These are phyloP conservation scores for Cladophialophora immunda DNA, from an alignment of 2,329 filamentous ascomycete genomes.

Conservation along the genomic window DNA sequence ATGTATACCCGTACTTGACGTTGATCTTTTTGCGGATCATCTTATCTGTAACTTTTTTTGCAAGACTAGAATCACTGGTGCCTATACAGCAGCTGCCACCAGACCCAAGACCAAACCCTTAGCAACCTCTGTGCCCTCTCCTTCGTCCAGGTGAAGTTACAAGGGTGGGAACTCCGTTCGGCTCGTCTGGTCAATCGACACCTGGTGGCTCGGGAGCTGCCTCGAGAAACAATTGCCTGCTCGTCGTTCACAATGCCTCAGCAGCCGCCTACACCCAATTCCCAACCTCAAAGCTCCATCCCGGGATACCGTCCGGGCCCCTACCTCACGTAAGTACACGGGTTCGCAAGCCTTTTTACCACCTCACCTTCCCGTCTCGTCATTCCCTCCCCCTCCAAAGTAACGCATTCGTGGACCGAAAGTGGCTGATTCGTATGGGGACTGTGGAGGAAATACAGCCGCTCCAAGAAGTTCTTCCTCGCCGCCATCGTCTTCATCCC, in stretches of 20 bases:
- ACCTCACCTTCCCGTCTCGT: background rate
- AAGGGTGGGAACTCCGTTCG: background rate
- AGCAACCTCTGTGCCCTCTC: too few species aligned
- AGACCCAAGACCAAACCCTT: too few species aligned
- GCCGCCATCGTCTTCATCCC: slow-evolving; percentile 34
- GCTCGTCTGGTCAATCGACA: background rate
- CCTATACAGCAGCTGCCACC: too few species aligned
- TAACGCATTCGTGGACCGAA: too few species aligned
- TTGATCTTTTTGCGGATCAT: background rate
- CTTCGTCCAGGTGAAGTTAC: too few species aligned
- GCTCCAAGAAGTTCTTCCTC: slow-evolving; percentile 33
- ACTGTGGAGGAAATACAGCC: slow-evolving; percentile 14
- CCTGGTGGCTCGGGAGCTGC: background rate
- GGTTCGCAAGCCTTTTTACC: too few species aligned
- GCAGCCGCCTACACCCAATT: slow-evolving; percentile 8
- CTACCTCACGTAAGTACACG: slow-evolving; percentile 30
- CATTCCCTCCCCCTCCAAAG: background rate
- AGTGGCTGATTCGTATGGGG: background rate
- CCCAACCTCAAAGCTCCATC: slow-evolving; percentile 34
- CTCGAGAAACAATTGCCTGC: too few species aligned
- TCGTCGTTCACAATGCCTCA: slow-evolving; percentile 22
- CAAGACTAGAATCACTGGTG: too few species aligned
- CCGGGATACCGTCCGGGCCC: slow-evolving; percentile 35
- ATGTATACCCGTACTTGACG: background rate
- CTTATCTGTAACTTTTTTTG: too few species aligned